Conservation (phyloP, 2,329 filamentous ascomycete genomes). For the Aureobasidium mangrovei region DNA sequence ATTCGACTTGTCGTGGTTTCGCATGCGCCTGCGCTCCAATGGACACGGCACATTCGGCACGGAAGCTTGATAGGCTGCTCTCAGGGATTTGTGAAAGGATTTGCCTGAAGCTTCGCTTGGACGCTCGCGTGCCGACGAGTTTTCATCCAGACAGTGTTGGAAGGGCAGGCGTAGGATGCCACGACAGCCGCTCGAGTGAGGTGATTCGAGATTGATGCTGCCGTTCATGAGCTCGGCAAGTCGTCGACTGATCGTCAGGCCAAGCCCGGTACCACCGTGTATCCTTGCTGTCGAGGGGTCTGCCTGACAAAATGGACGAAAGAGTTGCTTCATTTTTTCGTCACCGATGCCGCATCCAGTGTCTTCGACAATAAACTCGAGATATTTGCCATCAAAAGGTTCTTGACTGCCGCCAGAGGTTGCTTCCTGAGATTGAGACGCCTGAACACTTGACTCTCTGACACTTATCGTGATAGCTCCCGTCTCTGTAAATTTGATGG, state of each 20-base stretch:
- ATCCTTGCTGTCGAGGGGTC: slow-evolving; percentile 11
- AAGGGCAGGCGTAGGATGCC: slow-evolving; percentile 9
- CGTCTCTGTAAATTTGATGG: slow-evolving; percentile 14
- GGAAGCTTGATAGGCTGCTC: background rate
- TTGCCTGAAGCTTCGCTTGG: background rate
- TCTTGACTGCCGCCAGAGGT: background rate
- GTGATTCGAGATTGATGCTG: slow-evolving; percentile 24
- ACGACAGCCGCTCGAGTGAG: background rate
- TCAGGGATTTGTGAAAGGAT: background rate
- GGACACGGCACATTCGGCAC: background rate
- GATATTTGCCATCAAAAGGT: background rate
- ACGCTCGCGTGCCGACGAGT: background rate
- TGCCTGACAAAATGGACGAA: slow-evolving; percentile 13
- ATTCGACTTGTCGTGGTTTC: no score
- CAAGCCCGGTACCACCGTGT: slow-evolving; percentile 33
- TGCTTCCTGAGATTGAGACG: background rate
- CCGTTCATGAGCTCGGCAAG: slow-evolving; percentile 29
- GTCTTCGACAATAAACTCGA: slow-evolving; percentile 13
- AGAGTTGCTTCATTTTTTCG: slow-evolving; percentile 12
- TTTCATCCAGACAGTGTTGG: background rate
- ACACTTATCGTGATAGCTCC: slow-evolving; percentile 9
- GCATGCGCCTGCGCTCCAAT: no score
- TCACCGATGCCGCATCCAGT: slow-evolving; percentile 13
- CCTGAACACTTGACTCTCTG: background rate
- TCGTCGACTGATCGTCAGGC: slow-evolving; percentile 32